Evolutionary conservation across 2,329 filamentous ascomycete genomes (phyloP), one percentile per base, ranked within the genome.

Genomic region (Colletotrichum gloeosporioides): DNA sequence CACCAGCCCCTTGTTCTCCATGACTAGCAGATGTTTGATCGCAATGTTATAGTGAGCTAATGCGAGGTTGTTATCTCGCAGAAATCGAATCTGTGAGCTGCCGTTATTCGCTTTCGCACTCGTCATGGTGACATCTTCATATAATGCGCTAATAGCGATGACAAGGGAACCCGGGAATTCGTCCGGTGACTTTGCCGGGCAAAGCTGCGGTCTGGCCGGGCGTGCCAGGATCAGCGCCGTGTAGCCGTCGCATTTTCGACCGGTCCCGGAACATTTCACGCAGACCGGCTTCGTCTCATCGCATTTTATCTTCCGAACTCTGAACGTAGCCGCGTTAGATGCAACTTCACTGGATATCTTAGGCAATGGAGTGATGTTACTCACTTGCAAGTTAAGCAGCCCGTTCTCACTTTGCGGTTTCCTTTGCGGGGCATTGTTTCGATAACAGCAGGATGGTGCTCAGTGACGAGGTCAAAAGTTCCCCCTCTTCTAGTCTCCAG

Each of bases 201-300:
- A 16, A 16, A 55, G 62, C 36, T 7, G 69, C 25, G 53, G 73
- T 29, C 67, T 77, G 6, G 82, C 80, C 27, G 36, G 36, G 36
- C 36, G 36, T 39, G 36, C 36, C 36, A 84, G 78, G 44, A 10
- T 53, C 15, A 82, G 80, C 44, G 31, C 63, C 18, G 25, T 22
- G 75, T 92, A 92, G 76, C 90, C 90, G 79, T 92, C 90, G 79
- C 90, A 92, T 78, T 86, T 87, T 65, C 90, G 87, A n/a, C 90
- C 89, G 4, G 89, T 91, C 70, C 86, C 88, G 31, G 86, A 86
- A 79, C 90, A 92, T 75, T 88, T 87, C 49, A 86, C 81, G 78
- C 90, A 92, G 55, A 81, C 83, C 1, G 90, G 90, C 71, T 89
- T 90, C 13, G 82, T 83, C 81, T 91, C 90, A 77, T 91, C 90